Conservation (phyloP, 352 stramenopile species). For the Phytophthora sansomeana region DNA sequence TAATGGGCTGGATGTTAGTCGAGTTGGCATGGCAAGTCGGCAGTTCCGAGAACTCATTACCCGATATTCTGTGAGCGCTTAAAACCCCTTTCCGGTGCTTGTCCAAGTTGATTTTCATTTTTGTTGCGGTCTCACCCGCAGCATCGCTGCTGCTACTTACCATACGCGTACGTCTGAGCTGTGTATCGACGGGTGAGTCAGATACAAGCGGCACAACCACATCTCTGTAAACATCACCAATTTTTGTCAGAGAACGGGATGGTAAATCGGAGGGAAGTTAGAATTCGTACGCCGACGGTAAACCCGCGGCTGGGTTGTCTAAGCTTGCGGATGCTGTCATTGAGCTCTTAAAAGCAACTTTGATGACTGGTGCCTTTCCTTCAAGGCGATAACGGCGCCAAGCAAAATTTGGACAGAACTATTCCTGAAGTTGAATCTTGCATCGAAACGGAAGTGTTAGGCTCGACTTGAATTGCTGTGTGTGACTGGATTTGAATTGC, state of each 20-base stretch:
- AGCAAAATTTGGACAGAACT: slow-evolving; percentile 2
- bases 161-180: slow-evolving; percentile 10
- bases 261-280: not conserved
- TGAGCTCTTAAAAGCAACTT: slow-evolving; percentile 2
- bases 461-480: not conserved
- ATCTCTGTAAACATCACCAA: not conserved
- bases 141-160: slow-evolving; percentile 23
- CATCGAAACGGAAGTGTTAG: not conserved
- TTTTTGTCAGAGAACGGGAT: not conserved
- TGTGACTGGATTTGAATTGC: not conserved
- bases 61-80: slow-evolving; percentile 29
- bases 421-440: slow-evolving; percentile 8
- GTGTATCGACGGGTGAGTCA: not conserved
- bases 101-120: slow-evolving; percentile 31
- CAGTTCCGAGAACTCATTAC: slow-evolving; percentile 16
- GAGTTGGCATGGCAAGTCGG: not conserved
- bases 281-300: not conserved
- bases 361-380: slow-evolving; percentile 1
- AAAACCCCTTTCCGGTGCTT: slow-evolving; percentile 24
- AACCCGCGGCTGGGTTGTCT: not conserved
- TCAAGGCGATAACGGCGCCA: not conserved
- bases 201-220: slow-evolving; percentile 2
- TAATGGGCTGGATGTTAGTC: not conserved
- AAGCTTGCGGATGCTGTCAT: not conserved
- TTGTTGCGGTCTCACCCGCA: slow-evolving; percentile 20